Percentiles rank a stretch among this genome's conserved stretches.
These are phyloP conservation scores for Ceratobasidium sp. DNA, from an alignment of 1,284 basidiomycete genomes.

Conservation along the genomic window DNA sequence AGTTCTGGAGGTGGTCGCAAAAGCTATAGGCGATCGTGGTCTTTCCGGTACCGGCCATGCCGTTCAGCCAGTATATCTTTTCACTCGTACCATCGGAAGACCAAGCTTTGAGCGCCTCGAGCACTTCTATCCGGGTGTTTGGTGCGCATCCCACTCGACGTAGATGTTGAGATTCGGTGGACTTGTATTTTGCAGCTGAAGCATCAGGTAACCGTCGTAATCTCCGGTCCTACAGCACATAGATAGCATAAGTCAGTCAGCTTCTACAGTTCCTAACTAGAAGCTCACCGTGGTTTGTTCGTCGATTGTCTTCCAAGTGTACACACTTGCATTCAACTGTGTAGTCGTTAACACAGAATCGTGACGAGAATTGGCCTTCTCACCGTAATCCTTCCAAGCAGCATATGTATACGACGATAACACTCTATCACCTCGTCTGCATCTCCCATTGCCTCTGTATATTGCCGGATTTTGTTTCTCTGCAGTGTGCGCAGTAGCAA, in stretches of 20 bases:
- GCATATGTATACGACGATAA: too few relatives aligned
- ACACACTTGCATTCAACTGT: neutral
- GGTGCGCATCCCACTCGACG: neutral
- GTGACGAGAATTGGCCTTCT: neutral
- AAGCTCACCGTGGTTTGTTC: neutral
- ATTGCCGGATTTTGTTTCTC: neutral
- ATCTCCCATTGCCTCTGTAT: neutral
- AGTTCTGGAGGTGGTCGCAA: too few relatives aligned
- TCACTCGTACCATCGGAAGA: neutral
- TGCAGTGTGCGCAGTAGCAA: too few relatives aligned
- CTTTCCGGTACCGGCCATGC: too few relatives aligned
- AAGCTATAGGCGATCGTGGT: too few relatives aligned
- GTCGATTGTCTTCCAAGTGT: neutral
- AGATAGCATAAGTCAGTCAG: neutral
- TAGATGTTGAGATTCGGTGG: neutral
- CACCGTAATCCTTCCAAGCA: conserved; percentile 3
- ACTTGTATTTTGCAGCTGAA: neutral
- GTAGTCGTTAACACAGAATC: neutral
- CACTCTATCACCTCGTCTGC: too few relatives aligned
- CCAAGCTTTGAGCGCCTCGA: neutral
- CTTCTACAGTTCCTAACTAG: neutral
- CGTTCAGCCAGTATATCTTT: too few relatives aligned
- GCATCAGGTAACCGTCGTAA: neutral
- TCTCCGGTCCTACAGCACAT: neutral
- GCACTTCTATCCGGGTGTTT: neutral